These are phyloP conservation scores for Gossypium stocksii DNA, from an alignment of 345 rosid genomes.

Conservation along the genomic window DNA sequence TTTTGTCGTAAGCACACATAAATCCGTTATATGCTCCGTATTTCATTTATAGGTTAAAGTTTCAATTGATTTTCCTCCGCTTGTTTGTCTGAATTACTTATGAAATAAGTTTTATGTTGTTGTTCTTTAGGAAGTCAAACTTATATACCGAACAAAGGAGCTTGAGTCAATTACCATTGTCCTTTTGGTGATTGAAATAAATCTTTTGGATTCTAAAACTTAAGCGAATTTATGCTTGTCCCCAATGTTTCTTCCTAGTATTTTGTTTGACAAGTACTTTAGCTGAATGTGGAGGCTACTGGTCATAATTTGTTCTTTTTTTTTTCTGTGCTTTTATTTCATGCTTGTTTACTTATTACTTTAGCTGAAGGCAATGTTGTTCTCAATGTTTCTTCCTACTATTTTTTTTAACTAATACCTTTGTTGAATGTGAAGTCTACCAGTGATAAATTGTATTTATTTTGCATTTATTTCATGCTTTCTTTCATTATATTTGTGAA, in stretches of 20 bases:
- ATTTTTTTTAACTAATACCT: background rate
- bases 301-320: too few species aligned
- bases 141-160: constrained; percentile 79
- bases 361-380: background rate
- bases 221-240: too few species aligned
- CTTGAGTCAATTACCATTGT: too few species aligned
- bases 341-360: too few species aligned
- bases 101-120: constrained; percentile 9
- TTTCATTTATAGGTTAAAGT: constrained; percentile 1
- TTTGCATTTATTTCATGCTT: background rate
- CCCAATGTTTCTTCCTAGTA: too few species aligned
- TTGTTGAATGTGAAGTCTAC: background rate
- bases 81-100: constrained; percentile 8
- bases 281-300: too few species aligned
- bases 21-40: background rate
- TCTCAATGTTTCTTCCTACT: background rate
- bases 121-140: constrained; percentile 67
- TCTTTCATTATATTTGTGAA: background rate
- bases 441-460: constrained; percentile 6
- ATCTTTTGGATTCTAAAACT: too few species aligned
- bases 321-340: too few species aligned
- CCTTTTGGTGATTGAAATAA: too few species aligned
- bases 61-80: background rate
- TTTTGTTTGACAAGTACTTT: too few species aligned
- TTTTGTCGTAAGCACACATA: background rate